Base-by-base conservation (phyloP, 2,329 filamentous ascomycete species). In the Pyrenophora teres region DNA sequence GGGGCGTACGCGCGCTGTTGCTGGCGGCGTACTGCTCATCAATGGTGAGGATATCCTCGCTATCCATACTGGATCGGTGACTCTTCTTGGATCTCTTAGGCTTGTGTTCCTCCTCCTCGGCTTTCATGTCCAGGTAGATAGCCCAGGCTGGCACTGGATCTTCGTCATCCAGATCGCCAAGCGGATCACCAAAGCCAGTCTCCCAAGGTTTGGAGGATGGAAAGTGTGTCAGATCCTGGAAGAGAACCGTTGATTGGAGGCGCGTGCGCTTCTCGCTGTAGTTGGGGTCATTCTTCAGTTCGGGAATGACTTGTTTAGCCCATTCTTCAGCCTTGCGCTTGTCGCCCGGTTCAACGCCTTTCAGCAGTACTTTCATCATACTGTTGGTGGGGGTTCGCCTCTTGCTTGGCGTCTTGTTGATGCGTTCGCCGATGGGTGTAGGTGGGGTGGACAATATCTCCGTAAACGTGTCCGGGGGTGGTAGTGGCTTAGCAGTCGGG, bases 121-220 rank as follows among this genome's bases (percentile, higher is more conserved):
- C 57, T 9, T 65, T 35, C 44, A 67, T 53, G 25, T 69, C 65
- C 2, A 57, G 52, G 31, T 69, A 67, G 16, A 68, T 62, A 37
- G 67, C 65, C 68, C 68, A 72, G 31, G 56, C 63, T 6, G 69
- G 69, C 3, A 64, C 68, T 4, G 64, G 51, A 6, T 65, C 63
- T 2, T 68, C 63, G 16, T 69, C 67, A 6, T 68, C 63, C 33
- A 63, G 39, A 16, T 66, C 57, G 19, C 63, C 68, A 4, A 68
- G 60, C 1, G 62, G 62, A 19, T 69, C 53, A 18, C 70, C 65
- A 39, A 64, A 72, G 15, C 66, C 69, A 6, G 60, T 46, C 43
- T 69, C 55, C 71, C 71, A 73, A 19, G 71, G 71, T 39, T 64
- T 64, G 40, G 62, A 56, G 1, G 65, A 56, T 3, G 69, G 68